Percentiles rank a stretch among this genome's conserved stretches.
Evolutionary conservation across 2,329 filamentous ascomycete genomes (phyloP).

Genomic region (Metarhizium robertsii): DNA sequence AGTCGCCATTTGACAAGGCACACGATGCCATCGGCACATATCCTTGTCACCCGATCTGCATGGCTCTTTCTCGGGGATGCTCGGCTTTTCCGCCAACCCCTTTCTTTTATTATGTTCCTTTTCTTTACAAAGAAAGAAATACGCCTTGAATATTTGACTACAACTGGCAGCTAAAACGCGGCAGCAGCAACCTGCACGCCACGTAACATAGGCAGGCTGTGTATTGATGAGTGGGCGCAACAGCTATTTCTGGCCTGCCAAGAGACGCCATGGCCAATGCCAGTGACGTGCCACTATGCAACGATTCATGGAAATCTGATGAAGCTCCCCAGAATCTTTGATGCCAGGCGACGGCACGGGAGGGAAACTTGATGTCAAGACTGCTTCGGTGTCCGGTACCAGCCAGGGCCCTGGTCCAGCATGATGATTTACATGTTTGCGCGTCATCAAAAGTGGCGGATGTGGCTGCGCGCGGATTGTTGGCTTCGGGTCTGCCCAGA

Average conservation of each 20-base stretch:
- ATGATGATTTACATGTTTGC: background rate
- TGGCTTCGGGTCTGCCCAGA: background rate
- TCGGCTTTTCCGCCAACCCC: background rate
- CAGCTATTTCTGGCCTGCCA: background rate
- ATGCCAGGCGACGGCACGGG: background rate
- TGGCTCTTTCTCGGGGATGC: background rate
- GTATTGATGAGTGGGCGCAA: background rate
- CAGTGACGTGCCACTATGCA: background rate
- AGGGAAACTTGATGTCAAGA: background rate
- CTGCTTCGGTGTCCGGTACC: background rate
- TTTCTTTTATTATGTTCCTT: background rate
- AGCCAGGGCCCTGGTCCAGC: background rate
- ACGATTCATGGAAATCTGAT: background rate
- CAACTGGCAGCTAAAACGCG: too few species aligned
- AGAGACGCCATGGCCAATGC: background rate
- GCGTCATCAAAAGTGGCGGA: background rate
- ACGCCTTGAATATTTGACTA: too few species aligned
- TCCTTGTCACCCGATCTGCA: background rate
- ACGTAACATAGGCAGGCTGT: background rate
- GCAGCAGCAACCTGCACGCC: background rate
- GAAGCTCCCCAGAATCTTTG: background rate
- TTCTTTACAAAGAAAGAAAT: background rate
- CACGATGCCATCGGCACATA: background rate
- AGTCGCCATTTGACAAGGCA: background rate
- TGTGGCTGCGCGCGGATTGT: background rate